Base-by-base conservation (phyloP, 352 stramenopile genomes). In the Phytophthora cryptogea region DNA sequence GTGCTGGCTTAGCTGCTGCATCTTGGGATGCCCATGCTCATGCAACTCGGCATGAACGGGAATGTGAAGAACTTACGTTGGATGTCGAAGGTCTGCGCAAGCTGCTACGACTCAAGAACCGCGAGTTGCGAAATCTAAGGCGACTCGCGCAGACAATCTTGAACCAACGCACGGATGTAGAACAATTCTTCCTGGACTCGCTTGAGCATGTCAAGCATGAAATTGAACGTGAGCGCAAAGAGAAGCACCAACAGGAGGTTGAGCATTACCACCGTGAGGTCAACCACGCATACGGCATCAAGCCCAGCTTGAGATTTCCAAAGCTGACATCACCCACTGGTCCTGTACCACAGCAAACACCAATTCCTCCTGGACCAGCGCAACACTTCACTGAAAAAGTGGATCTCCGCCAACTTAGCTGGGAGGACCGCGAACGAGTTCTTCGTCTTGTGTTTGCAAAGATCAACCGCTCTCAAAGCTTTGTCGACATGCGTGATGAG, bases 121-220 rank as follows among this genome's bases (percentile, higher is more conserved):
- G 94, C 53, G 94, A 98, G 79, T 69, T 98, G 32, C 76, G 83
- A 11, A 92, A 95, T 49, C 72, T 98, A 32, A 77, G 90, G 26
- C 78, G 79, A 32, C 84, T 98, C 11, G 82, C 91, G 5, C 83
- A 98, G 59, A 93, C 83, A 11, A 95, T 98, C 42, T 70, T 98
- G 35, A 80, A 92, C 43, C 94, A 98, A 66, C 78, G 94, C 32
- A 97, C 87, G 4, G 92, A 98, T 39, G 67, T 94, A 5, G 83
- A 94, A 54, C 88, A 97, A 53, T 98, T 97, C 68, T 97, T 98
- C 52, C 58, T 98, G 37, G 90, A 98, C 57, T 88, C 90, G 14
- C 75, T 98, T 8, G 83, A 93, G 36, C 72, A 94, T 37, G 92
- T 97, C 8, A 96, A 96, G 63, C 43, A 64, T 5, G 71, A 97